A percentile compares a stretch with the other conserved stretches of the same genome.
Evolutionary conservation across 805 yeast genomes (phyloP).

Genomic region (Cyberlindnera americana): DNA sequence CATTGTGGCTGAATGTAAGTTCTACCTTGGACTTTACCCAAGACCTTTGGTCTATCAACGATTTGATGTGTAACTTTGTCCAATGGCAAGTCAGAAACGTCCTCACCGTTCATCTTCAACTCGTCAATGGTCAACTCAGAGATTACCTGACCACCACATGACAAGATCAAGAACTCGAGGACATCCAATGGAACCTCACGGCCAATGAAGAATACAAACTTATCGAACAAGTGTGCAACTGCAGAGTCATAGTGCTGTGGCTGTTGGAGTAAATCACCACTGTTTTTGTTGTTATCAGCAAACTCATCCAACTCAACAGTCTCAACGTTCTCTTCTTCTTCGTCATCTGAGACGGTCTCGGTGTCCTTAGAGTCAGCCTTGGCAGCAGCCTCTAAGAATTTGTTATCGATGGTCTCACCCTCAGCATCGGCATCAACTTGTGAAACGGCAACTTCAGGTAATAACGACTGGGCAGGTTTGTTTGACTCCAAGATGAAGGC

Average conservation of each 20-base stretch:
- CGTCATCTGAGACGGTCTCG: conserved; percentile 34
- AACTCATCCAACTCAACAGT: conserved; percentile 66
- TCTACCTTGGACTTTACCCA: conserved; percentile 80
- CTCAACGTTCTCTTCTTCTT: conserved; percentile 38
- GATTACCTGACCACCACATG: conserved; percentile 82
- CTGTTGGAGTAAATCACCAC: conserved; percentile 69
- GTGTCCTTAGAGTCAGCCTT: conserved; percentile 35
- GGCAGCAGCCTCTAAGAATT: conserved; percentile 53
- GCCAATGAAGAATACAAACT: conserved; percentile 81
- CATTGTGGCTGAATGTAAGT: conserved; percentile 97
- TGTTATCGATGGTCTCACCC: conserved; percentile 32
- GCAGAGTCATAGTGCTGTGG: conserved; percentile 60
- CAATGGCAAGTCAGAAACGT: conserved; percentile 49
- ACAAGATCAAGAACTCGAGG: conserved; percentile 78
- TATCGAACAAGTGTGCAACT: conserved; percentile 62
- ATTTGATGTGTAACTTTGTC: conserved; percentile 86
- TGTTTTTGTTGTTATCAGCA: conserved; percentile 54
- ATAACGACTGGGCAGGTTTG: conserved; percentile 27
- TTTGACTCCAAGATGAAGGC: conserved; percentile 70
- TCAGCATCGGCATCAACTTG: conserved; percentile 27
- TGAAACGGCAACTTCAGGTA: conserved; percentile 29
- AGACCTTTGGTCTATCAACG: conserved; percentile 83
- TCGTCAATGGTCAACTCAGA: conserved; percentile 89
- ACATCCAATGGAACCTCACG: conserved; percentile 95
- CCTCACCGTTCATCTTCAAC: conserved; percentile 36